Evolutionary conservation across 306 rosid genomes (phyloP), one percentile per base, ranked within the genome.

Genomic region (Coriaria nepalensis): DNA sequence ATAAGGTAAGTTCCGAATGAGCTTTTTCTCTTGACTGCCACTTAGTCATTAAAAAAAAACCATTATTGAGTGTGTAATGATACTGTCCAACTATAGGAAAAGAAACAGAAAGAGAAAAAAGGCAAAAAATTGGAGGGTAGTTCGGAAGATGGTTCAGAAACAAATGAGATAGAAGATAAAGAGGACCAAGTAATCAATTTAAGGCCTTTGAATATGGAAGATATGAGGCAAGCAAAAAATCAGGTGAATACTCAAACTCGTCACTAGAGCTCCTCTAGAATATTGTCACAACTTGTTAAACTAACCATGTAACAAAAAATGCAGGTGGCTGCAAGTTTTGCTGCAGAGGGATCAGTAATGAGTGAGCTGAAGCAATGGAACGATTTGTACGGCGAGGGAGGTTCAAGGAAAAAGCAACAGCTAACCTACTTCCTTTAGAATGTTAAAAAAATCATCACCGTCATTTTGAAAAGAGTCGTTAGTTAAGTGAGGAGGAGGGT

Each of bases 321-420:
- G 47, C 66, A 88, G 97, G 92, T 84, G 33, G 94, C 97, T 13
- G 87, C 97, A 13, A 90, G 97, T 75, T 84, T 84, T 50, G 85
- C 95, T 1, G 7, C 84, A 0, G 97, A 90, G 61, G 94, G 95
- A 60, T 68, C 95, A 4, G 70, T 79, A 9, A 90, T 90, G 97
- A 65, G 43, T 14, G 94, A 90, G 81, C 71, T 90, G 69, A 79
- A 81, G 72, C 92, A 81, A 50, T 90, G 97, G 97, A 90, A 90
- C 37, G 97, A 84, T 0, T 55, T 79, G 42, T 84, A 79, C 20
- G 97, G 97, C 40, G 97, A 84, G 66, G 97, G 97, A 4, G 95
- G 97, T 66, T 77, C 95, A 55, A 79, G 97, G 65, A 90, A 90
- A 81, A 84, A 79, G 73, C 79, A 90, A 47, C 95, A 90, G 34